Evolutionary conservation across 495 filamentous ascomycete species (phyloP), one percentile per base, ranked within the genome.

Genomic region (Tetracladium setigerum): DNA sequence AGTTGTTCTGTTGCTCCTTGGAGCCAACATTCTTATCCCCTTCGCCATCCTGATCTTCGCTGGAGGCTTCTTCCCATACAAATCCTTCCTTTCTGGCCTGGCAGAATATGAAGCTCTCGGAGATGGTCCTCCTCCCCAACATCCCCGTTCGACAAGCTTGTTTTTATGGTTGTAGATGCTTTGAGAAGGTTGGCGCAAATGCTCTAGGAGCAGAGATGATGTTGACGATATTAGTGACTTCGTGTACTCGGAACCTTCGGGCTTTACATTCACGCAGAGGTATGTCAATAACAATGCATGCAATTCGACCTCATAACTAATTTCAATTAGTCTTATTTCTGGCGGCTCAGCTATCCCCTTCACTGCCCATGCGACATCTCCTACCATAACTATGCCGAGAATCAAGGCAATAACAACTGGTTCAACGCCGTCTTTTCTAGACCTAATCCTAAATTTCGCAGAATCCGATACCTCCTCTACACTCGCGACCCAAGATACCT

Each of bases 111-210:
- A 78, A 46, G 53, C 67, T 13, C 47, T 67, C 18, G 66, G 65
- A 8, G 65, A 75, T 59, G 70, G 63, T 12, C 60, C 71, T 3
- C 70, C 68, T 35, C 75, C 74, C 24, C 67, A 75, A 36, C n/a
- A n/a, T 74, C 83, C 17, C 73, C 81, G 2, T 99, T 99, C 63
- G 81, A 96, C 55, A 89, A 82, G 55, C 70, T 97, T 41, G 73
- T 99, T 41, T 95, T 99, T 64, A 96, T 99, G 91, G 92, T 99
- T 8, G 78, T 99, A 8, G 92, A 99, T 76, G 90, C 92, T 30
- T 67, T 97, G 56, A 72, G 90, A 60, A 95, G 88, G 89, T 95
- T 72, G 30, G 57, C 30, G 18, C 38, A 38, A 34, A 37, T 43
- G 47, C 22, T 27, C 22, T 12, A 30, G 17, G 2, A 13, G n/a